Evolutionary conservation across 768 basidiomycete genomes (phyloP).

Genomic region (Tulasnella sp.): DNA sequence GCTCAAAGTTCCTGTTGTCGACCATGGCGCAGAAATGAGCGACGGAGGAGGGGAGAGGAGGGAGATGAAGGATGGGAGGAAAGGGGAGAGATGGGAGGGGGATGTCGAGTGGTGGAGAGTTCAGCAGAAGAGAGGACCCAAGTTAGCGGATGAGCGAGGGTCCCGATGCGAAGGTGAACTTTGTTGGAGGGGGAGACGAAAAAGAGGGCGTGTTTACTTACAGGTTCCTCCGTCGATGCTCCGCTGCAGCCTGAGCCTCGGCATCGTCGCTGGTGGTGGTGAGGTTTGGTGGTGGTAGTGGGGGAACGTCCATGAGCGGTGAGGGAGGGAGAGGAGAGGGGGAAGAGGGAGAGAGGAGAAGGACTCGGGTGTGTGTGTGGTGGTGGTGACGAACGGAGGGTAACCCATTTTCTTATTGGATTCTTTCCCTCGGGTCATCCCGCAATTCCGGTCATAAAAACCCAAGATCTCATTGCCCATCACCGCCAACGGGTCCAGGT

Average conservation of each 20-base stretch:
- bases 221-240: conserved; percentile 22
- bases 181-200: conserved; percentile 5
- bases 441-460: neutral
- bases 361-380: conserved; percentile 4
- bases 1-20: conserved; percentile 28
- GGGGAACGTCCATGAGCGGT: conserved; percentile 15
- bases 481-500: too few relatives aligned
- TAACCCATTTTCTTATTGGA: conserved; percentile 17
- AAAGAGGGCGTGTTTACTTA: conserved; percentile 6
- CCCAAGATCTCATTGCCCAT: neutral
- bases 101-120: neutral
- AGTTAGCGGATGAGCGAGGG: conserved; percentile 14
- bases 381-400: neutral
- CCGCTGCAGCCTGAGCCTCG: conserved; percentile 9
- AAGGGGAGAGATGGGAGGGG: conserved; percentile 12
- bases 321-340: neutral
- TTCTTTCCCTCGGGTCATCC: conserved; percentile 14
- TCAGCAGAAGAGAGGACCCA: neutral
- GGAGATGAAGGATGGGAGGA: conserved; percentile 10
- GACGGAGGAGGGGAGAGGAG: neutral
- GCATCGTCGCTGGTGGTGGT: neutral
- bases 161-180: conserved; percentile 15
- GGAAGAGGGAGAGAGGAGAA: neutral
- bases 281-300: conserved; percentile 7
- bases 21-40: conserved; percentile 6